Base-by-base conservation (phyloP, 768 basidiomycete genomes). In the Termitomyces sp. region DNA sequence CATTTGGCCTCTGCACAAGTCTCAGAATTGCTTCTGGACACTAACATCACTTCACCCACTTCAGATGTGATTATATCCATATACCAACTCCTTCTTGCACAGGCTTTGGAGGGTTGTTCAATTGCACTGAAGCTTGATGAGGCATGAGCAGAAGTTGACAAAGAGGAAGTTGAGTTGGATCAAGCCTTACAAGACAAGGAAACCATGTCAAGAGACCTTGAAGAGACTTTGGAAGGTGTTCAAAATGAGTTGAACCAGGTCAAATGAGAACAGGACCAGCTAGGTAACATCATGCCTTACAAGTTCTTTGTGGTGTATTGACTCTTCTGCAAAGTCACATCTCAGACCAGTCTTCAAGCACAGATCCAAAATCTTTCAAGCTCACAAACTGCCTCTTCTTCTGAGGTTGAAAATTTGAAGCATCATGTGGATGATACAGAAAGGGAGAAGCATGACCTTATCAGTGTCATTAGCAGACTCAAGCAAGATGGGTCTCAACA, bases 371-470 rank as follows among this genome's bases (percentile, higher is more conserved):
- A 80, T 0, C 72, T 91, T 5, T 80, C 82, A 12, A 82, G 66
- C 37, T 82, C 87, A 0, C 83, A 88, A 44, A 77, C 83, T 12
- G 77, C 84, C 0, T 87, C 90, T 2, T 84, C 85, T 4, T 73
- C 78, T 1, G 88, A 88, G 67, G 69, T 84, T 8, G 85, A 85
- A 36, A 69, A 73, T 6, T 68, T 91, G 37, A 84, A 80, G 62
- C 80, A 73, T 55, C 82, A 83, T 37, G 73, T 89, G 4, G 86
- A 92, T 22, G 89, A 92, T 59, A 81, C 82, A 1, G 93, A 97
- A 62, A 81, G 90, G 54, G 95, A 97, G 77, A 97, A 97, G 73
- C 85, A 93, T 34, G 93, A 95, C 61, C 81, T 97, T 47, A 78
- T 95, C 43, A 84, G 82, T 30, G 89, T 94, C 44, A 84, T 95